phyloP scores from a whole-genome alignment of 768 basidiomycete species.

The Serendipita vermifera region DNA sequence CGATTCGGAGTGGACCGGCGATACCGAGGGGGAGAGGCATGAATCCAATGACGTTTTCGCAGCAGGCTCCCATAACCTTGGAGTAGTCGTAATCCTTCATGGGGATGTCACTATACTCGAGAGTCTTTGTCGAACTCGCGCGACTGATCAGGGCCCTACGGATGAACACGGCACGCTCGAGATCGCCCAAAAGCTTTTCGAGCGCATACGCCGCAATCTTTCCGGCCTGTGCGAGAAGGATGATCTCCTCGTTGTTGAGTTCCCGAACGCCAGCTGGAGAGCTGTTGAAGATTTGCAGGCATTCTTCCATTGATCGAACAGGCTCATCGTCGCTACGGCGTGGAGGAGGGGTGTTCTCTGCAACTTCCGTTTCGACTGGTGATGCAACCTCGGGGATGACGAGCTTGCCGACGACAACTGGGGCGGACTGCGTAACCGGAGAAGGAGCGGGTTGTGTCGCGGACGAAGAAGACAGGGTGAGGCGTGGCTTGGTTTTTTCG shows the following conservation, averaged over 20 bases:
- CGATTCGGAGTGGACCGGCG: slow-evolving; percentile 87
- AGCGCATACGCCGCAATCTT: slow-evolving; percentile 92
- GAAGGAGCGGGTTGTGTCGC: not conserved
- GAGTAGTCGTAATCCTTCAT: slow-evolving; percentile 83
- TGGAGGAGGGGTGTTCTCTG: not conserved
- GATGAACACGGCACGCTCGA: slow-evolving; percentile 75
- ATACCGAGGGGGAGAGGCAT: slow-evolving; percentile 94
- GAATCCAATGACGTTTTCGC: slow-evolving; percentile 97
- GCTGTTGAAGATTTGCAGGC: slow-evolving; percentile 66
- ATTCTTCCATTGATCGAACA: slow-evolving; percentile 55
- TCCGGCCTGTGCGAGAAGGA: slow-evolving; percentile 74
- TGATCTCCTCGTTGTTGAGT: slow-evolving; percentile 85
- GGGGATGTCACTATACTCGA: slow-evolving; percentile 76
- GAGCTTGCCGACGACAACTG: not conserved
- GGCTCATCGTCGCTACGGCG: not conserved
- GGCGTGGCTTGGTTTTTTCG: too few relatives aligned
- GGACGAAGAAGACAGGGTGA: too few relatives aligned
- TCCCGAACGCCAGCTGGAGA: slow-evolving; percentile 49
- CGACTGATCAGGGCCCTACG: slow-evolving; percentile 85
- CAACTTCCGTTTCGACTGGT: not conserved
- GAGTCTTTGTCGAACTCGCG: slow-evolving; percentile 64
- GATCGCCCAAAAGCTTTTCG: slow-evolving; percentile 85
- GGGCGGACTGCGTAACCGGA: not conserved
- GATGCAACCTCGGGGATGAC: not conserved
- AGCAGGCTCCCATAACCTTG: slow-evolving; percentile 89